Percentiles rank a stretch among this genome's conserved stretches.
phyloP scores from a whole-genome alignment of 2,329 filamentous ascomycete genomes.

The Neurospora sp. region DNA sequence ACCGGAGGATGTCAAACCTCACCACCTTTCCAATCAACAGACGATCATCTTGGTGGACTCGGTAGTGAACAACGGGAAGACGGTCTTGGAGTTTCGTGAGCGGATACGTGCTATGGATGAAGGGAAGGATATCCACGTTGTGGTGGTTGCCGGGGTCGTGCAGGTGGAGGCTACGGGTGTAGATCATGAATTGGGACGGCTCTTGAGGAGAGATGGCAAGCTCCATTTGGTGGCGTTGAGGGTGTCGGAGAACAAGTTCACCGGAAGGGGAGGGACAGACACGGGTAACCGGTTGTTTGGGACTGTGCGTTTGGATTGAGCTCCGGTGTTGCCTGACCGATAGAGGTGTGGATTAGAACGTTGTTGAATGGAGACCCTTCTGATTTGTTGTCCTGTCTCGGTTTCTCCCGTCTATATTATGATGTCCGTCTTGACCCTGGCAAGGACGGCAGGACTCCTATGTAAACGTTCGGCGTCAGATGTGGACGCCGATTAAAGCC shows the following conservation, averaged over 20 bases:
- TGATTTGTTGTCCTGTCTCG: background rate
- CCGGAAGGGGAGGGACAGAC: constrained; percentile 40
- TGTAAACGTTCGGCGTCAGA: background rate
- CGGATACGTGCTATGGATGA: constrained; percentile 31
- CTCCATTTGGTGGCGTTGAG: constrained; percentile 41
- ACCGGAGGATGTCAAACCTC: constrained; percentile 29
- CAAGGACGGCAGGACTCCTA: background rate
- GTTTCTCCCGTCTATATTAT: background rate
- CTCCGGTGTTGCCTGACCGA: background rate
- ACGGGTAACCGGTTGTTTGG: constrained; percentile 52
- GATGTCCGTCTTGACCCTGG: background rate
- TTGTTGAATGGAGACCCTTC: background rate
- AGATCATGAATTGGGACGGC: constrained; percentile 4
- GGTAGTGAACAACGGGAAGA: constrained; percentile 48
- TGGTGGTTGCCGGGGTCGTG: constrained; percentile 46
- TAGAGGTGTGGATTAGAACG: background rate
- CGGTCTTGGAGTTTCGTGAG: constrained; percentile 36
- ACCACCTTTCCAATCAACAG: constrained; percentile 29
- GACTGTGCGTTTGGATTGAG: constrained; percentile 34
- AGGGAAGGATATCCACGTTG: constrained; percentile 29
- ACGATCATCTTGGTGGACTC: constrained; percentile 48
- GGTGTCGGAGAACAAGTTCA: constrained; percentile 46
- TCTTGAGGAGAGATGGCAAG: constrained; percentile 16
- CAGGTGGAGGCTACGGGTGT: constrained; percentile 27
- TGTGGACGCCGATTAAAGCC: background rate